phyloP scores from a whole-genome alignment of 163 green algal genomes.

The Prototheca stagnorum region DNA sequence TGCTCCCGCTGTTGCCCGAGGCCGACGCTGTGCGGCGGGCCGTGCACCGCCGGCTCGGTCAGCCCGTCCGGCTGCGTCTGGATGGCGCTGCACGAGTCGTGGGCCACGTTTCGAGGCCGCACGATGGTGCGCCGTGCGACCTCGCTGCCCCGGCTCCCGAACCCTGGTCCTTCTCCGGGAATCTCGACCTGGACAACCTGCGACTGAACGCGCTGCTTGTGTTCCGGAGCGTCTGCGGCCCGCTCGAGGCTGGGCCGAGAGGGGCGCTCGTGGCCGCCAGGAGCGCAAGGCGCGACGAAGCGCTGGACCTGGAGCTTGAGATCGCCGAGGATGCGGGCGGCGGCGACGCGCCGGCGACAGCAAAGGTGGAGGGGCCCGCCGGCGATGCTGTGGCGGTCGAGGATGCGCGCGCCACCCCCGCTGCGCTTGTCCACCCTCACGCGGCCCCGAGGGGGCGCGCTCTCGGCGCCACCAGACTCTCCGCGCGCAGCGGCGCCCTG shows the following conservation, averaged over 20 bases:
- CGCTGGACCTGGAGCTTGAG: slow-evolving; percentile 48
- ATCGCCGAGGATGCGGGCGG: slow-evolving; percentile 10
- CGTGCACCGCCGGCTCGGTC: background rate
- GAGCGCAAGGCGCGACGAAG: slow-evolving; percentile 41
- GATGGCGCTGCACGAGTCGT: background rate
- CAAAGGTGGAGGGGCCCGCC: background rate
- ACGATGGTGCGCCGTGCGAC: background rate
- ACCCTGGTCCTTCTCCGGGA: slow-evolving; percentile 22
- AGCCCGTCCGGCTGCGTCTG: background rate
- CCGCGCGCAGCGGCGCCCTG: slow-evolving; percentile 28
- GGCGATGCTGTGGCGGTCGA: background rate
- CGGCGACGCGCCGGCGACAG: background rate
- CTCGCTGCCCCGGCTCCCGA: background rate
- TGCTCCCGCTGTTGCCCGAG: slow-evolving; percentile 20
- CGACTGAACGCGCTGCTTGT: slow-evolving; percentile 59
- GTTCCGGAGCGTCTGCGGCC: slow-evolving; percentile 30
- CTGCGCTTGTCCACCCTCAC: background rate
- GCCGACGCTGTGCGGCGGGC: background rate
- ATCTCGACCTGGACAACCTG: slow-evolving; percentile 43
- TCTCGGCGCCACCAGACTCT: slow-evolving; percentile 4
- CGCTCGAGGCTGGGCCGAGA: slow-evolving; percentile 16
- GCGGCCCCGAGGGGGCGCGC: background rate
- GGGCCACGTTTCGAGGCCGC: background rate
- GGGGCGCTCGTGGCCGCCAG: slow-evolving; percentile 27
- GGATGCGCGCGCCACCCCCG: background rate